These are phyloP conservation scores for Cunninghamia lanceolata DNA, from an alignment of 75 land plant species.

Conservation along the genomic window DNA sequence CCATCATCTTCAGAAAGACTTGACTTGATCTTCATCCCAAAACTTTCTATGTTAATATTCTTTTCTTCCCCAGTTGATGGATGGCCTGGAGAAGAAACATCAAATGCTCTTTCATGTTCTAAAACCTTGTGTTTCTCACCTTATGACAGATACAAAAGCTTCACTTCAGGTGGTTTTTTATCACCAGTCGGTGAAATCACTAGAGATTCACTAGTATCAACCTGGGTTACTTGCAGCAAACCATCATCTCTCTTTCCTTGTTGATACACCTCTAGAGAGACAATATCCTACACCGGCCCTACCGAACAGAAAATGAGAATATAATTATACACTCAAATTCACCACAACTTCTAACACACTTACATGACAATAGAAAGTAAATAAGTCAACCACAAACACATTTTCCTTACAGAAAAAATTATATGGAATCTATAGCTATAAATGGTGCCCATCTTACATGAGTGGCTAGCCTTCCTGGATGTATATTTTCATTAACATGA, in stretches of 20 bases:
- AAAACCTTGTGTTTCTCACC: slow-evolving; percentile 1
- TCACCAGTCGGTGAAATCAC: background rate
- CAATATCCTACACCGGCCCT: slow-evolving; percentile 71
- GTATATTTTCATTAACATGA: background rate
- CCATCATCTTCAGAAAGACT: background rate
- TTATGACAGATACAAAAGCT: background rate
- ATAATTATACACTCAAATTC: slow-evolving; percentile 27
- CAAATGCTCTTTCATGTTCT: background rate
- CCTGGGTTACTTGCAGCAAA: slow-evolving; percentile 3
- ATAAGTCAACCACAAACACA: background rate
- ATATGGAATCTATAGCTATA: background rate
- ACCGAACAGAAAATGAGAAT: slow-evolving; percentile 62
- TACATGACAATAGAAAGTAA: background rate
- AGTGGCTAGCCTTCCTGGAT: background rate
- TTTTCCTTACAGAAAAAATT: background rate
- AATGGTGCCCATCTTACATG: slow-evolving; percentile 1
- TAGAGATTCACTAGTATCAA: background rate
- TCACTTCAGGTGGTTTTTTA: slow-evolving; percentile 7
- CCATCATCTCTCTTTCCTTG: slow-evolving; percentile 2
- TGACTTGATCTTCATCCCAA: background rate
- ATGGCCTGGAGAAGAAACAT: background rate
- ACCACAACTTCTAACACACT: slow-evolving; percentile 1
- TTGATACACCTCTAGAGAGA: slow-evolving; percentile 19
- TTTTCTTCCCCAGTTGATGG: slow-evolving; percentile 2
- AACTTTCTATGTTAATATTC: background rate